These are phyloP conservation scores for Wickerhamia fluorescens DNA, from an alignment of 805 yeast species.

Conservation along the genomic window DNA sequence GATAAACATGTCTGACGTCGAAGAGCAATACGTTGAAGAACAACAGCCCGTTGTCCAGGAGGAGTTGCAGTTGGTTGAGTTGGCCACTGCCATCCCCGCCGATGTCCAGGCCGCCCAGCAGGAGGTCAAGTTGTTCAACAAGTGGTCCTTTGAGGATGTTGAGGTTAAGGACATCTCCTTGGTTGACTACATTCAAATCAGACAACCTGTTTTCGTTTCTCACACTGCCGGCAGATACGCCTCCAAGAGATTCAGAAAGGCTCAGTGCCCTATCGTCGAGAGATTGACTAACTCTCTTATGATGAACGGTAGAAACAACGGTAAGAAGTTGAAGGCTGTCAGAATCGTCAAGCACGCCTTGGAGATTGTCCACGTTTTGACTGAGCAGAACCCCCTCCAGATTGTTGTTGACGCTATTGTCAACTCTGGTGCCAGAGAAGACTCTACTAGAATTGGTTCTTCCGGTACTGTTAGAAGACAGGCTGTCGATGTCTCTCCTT, in stretches of 20 bases:
- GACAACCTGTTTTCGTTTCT: slow-evolving; percentile 94
- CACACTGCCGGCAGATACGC: slow-evolving; percentile 99
- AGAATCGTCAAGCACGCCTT: slow-evolving; percentile 99
- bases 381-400: slow-evolving; percentile 99
- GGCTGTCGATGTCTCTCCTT: slow-evolving; percentile 99
- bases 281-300: slow-evolving; percentile 98
- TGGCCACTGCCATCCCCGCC: slow-evolving; percentile 95
- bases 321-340: slow-evolving; percentile 99
- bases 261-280: slow-evolving; percentile 99
- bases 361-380: slow-evolving; percentile 93
- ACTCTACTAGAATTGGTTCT: slow-evolving; percentile 99
- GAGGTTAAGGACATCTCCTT: slow-evolving; percentile 97
- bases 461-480: slow-evolving; percentile 99
- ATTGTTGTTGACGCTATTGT: slow-evolving; percentile 98
- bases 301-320: slow-evolving; percentile 99
- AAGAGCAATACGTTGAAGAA: slow-evolving; percentile 47
- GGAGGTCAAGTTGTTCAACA: slow-evolving; percentile 98
- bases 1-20: slow-evolving; percentile 88
- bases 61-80: slow-evolving; percentile 72
- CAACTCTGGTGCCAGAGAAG: slow-evolving; percentile 99
- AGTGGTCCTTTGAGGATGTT: slow-evolving; percentile 98
- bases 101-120: slow-evolving; percentile 93
- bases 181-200: slow-evolving; percentile 96
- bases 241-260: slow-evolving; percentile 99
- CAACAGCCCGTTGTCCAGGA: slow-evolving; percentile 73